Conservation (phyloP, 805 yeast species). For the Candida yuanshanica region DNA sequence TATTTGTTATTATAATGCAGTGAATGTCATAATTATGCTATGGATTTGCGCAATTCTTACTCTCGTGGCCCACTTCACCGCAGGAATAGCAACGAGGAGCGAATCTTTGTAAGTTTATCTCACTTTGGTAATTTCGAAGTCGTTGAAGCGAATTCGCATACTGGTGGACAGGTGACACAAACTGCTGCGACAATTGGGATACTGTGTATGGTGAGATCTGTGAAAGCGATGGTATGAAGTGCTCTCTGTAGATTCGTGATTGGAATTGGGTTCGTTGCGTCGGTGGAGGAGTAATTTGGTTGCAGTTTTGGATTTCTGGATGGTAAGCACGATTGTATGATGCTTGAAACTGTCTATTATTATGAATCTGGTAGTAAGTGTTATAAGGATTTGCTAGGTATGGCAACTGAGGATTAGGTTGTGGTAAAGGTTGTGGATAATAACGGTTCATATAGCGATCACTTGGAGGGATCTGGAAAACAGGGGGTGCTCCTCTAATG, state of each 20-base stretch:
- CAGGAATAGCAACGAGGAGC: slow-evolving; percentile 10
- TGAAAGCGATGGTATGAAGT: background rate
- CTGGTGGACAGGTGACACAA: slow-evolving; percentile 4
- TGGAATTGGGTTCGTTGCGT: background rate
- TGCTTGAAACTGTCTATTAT: background rate
- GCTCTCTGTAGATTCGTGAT: background rate
- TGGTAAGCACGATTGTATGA: background rate
- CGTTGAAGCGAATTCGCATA: slow-evolving; percentile 7
- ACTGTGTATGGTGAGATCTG: background rate
- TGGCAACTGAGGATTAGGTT: background rate
- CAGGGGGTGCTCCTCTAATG: background rate
- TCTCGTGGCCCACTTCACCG: slow-evolving; percentile 15
- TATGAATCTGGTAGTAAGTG: background rate
- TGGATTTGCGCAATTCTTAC: slow-evolving; percentile 8
- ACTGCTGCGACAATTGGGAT: background rate
- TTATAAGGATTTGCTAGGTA: background rate
- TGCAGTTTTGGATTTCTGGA: background rate
- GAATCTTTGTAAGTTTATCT: background rate
- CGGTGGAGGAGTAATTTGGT: background rate
- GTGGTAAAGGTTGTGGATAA: background rate
- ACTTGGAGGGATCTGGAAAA: background rate
- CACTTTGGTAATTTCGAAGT: slow-evolving; percentile 7
- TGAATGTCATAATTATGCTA: background rate
- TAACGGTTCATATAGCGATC: background rate
- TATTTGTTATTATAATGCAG: too few relatives aligned